A percentile compares a stretch with the other conserved stretches of the same genome.
Evolutionary conservation across 2,329 filamentous ascomycete species (phyloP).

Genomic region (Fusarium sp.): DNA sequence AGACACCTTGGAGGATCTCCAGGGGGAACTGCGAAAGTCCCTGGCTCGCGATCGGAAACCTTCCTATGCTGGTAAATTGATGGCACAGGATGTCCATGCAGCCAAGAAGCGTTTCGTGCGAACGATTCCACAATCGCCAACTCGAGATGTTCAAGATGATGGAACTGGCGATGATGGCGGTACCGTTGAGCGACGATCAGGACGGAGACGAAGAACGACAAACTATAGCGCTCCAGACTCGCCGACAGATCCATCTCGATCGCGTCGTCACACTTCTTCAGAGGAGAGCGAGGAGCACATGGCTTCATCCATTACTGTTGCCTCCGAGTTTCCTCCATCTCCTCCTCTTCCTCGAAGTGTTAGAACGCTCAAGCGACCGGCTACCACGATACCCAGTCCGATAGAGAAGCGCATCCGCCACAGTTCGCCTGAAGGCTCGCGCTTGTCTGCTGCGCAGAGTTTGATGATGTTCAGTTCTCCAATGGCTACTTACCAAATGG

Average conservation of each 20-base stretch:
- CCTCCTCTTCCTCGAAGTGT: slow-evolving; percentile 38
- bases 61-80: slow-evolving; percentile 43
- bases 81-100: slow-evolving; percentile 44
- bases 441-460: slow-evolving; percentile 42
- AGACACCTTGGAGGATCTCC: slow-evolving; percentile 41
- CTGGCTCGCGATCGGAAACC: slow-evolving; percentile 43
- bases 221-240: slow-evolving; percentile 37
- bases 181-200: slow-evolving; percentile 35
- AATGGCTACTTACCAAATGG: slow-evolving; percentile 44
- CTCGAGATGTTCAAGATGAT: slow-evolving; percentile 32
- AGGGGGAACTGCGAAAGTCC: slow-evolving; percentile 40
- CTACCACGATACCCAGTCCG: slow-evolving; percentile 27
- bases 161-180: slow-evolving; percentile 23
- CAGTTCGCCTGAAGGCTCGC: slow-evolving; percentile 42
- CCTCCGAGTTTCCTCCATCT: slow-evolving; percentile 39
- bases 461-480: slow-evolving; percentile 45
- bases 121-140: slow-evolving; percentile 33
- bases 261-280: slow-evolving; percentile 33
- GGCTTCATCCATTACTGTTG: slow-evolving; percentile 42
- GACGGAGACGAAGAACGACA: slow-evolving; percentile 31
- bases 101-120: slow-evolving; percentile 44
- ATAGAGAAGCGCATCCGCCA: slow-evolving; percentile 40
- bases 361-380: slow-evolving; percentile 36
- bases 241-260: slow-evolving; percentile 24
- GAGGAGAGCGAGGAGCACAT: slow-evolving; percentile 41